phyloP scores from a whole-genome alignment of 345 rosid genomes.

The Pugionium cornutum region DNA sequence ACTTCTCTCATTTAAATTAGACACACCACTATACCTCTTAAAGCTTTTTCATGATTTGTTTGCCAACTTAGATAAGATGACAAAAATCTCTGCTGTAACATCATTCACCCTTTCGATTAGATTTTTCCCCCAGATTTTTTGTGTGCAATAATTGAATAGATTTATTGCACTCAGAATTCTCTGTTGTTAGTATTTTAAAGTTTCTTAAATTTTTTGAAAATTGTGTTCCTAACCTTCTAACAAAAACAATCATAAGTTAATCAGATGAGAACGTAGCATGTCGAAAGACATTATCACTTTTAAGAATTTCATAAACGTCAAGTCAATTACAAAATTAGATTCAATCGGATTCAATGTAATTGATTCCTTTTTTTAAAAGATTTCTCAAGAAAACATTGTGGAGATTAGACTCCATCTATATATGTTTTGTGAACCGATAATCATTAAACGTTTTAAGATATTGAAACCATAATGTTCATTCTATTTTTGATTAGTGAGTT shows the following conservation, averaged over 20 bases:
- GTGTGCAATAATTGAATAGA: slow-evolving; percentile 29
- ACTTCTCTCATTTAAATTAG: slow-evolving; percentile 44
- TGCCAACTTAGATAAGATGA: slow-evolving; percentile 39
- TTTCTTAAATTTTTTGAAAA: neutral
- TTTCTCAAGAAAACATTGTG: too few species aligned
- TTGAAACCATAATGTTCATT: too few species aligned
- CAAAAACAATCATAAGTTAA: too few species aligned
- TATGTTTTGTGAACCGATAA: too few species aligned
- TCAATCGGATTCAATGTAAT: too few species aligned
- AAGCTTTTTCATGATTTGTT: slow-evolving; percentile 40
- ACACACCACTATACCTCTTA: slow-evolving; percentile 38
- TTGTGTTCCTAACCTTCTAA: too few species aligned
- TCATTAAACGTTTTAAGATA: too few species aligned
- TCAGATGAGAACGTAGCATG: neutral
- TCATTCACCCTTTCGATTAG: slow-evolving; percentile 37
- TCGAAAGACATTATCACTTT: slow-evolving; percentile 1
- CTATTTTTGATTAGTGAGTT: too few species aligned
- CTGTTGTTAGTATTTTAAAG: neutral
- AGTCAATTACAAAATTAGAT: neutral
- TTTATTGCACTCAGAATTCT: slow-evolving; percentile 17
- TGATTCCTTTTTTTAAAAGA: too few species aligned
- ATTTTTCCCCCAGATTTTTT: slow-evolving; percentile 26
- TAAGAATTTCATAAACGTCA: slow-evolving; percentile 12
- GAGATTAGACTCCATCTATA: too few species aligned
- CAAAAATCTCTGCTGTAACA: slow-evolving; percentile 38